phyloP scores from a whole-genome alignment of 1,284 basidiomycete genomes.

The Hypsizygus ulmarius region DNA sequence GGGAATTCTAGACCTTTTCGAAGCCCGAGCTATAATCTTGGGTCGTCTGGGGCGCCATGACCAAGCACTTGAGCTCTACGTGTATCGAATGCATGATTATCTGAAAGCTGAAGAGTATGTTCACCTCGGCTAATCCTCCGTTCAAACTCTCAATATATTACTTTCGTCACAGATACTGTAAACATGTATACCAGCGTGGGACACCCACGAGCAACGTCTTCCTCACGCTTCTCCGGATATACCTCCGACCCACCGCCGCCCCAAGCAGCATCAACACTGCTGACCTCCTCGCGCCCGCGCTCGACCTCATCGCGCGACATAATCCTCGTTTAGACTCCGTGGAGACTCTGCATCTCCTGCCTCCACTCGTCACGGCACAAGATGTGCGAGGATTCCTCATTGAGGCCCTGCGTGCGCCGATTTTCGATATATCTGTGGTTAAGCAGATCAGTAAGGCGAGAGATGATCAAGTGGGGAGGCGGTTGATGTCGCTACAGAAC shows the following conservation, averaged over 20 bases:
- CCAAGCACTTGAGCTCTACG: slow-evolving; percentile 90
- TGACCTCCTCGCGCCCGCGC: slow-evolving; percentile 72
- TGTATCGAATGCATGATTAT: slow-evolving; percentile 81
- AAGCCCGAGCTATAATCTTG: slow-evolving; percentile 87
- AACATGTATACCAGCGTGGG: slow-evolving; percentile 67
- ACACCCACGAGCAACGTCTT: slow-evolving; percentile 68
- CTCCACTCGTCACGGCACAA: slow-evolving; percentile 80
- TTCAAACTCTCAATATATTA: slow-evolving; percentile 7
- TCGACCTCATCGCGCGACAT: slow-evolving; percentile 83
- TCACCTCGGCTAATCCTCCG: slow-evolving; percentile 1
- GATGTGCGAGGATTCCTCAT: slow-evolving; percentile 80
- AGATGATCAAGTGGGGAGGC: slow-evolving; percentile 70
- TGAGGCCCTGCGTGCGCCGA: slow-evolving; percentile 65
- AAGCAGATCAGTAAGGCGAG: slow-evolving; percentile 67
- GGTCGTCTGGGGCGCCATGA: slow-evolving; percentile 91
- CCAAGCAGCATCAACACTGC: slow-evolving; percentile 30
- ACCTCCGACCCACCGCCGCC: slow-evolving; percentile 67
- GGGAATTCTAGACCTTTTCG: slow-evolving; percentile 63
- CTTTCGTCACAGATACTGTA: slow-evolving; percentile 70
- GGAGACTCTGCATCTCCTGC: slow-evolving; percentile 82
- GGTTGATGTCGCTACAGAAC: slow-evolving; percentile 73
- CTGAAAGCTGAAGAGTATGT: slow-evolving; percentile 83
- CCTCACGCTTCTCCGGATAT: slow-evolving; percentile 83
- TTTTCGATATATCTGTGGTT: slow-evolving; percentile 69
- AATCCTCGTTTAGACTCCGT: slow-evolving; percentile 78